Evolutionary conservation across 768 basidiomycete genomes (phyloP).

Genomic region (Lentinula detonsa): DNA sequence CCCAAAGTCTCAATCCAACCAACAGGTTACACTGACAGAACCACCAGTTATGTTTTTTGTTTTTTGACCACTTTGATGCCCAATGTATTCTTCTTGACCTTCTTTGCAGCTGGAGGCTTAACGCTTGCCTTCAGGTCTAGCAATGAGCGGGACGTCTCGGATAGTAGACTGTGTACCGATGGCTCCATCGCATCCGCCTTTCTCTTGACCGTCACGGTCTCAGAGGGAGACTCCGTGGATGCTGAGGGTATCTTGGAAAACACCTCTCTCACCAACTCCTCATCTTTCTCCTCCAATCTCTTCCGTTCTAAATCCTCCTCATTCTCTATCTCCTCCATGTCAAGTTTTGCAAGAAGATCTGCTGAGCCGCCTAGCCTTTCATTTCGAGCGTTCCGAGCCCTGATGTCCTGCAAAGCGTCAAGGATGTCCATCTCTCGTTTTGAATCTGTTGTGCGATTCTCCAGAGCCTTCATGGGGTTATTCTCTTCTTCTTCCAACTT

Average conservation of each 20-base stretch:
- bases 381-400: conserved; percentile 81
- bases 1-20: too few species aligned
- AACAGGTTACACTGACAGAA: too few species aligned
- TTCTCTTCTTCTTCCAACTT: conserved; percentile 90
- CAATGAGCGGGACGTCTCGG: conserved; percentile 35
- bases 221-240: neutral
- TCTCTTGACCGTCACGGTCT: conserved; percentile 47
- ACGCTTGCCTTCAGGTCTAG: conserved; percentile 21
- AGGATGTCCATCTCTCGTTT: conserved; percentile 98
- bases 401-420: conserved; percentile 91
- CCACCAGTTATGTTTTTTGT: conserved; percentile 14
- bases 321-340: conserved; percentile 64
- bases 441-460: conserved; percentile 87
- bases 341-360: conserved; percentile 60
- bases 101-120: conserved; percentile 9
- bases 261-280: conserved; percentile 78
- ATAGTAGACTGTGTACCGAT: conserved; percentile 42
- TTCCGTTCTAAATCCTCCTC: conserved; percentile 55
- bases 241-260: conserved; percentile 61
- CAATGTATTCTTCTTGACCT: conserved; percentile 31
- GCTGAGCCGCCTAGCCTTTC: conserved; percentile 77
- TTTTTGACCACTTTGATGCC: conserved; percentile 47
- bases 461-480: conserved; percentile 95
- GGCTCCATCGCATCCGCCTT: conserved; percentile 56
- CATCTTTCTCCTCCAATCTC: conserved; percentile 85